Base-by-base conservation (phyloP, 805 yeast genomes). In the Isabelozyma rhagii region DNA sequence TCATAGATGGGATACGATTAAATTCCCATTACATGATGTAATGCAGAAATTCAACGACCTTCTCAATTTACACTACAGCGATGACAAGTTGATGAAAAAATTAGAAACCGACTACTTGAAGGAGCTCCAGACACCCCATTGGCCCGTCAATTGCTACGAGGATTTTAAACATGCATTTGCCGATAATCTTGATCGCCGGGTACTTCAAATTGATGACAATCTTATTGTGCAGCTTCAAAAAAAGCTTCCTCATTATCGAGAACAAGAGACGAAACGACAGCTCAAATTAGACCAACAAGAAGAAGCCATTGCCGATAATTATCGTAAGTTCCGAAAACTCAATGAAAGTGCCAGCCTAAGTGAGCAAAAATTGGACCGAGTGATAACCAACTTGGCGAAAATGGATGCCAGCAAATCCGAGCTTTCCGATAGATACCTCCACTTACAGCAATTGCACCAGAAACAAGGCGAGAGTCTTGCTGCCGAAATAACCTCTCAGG, bases 261-360 rank as follows among this genome's bases (percentile, higher is more conserved):
- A 48, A 11, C 38, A 47, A 4, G 77, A 72, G 49, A 57, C 72
- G 0, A 48, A 53, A 38, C 51, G 73, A 17, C 79, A 74, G 49
- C 47, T 59, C 3, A 54, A 59, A 14, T 62, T 61, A 38, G 79
- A 74, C 52, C 48, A 51, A 1, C 67, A 66, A 43, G 77, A 72
- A 46, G 67, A 64, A 6, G 47, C 47, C 9, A 69, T 74, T 0
- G 71, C 73, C 3, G 61, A 51, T 8, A 59, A 61, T 28, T 74
- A 69, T 55, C 53, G 59, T 14, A 62, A 66, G 43, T 55, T 72
- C 14, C 60, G 69, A 38, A 61, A 63, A 43, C 56, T 69, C 36
- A 74, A 71, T 51, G 77, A 72, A 21, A 70, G 63, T 29, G 74
- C 74, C 2, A 47, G 50, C 7, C 41, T 59, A 7, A 61, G 59